These are phyloP conservation scores for Dothideomycetidae sp. DNA, from an alignment of 2,329 filamentous ascomycete species.

Conservation along the genomic window DNA sequence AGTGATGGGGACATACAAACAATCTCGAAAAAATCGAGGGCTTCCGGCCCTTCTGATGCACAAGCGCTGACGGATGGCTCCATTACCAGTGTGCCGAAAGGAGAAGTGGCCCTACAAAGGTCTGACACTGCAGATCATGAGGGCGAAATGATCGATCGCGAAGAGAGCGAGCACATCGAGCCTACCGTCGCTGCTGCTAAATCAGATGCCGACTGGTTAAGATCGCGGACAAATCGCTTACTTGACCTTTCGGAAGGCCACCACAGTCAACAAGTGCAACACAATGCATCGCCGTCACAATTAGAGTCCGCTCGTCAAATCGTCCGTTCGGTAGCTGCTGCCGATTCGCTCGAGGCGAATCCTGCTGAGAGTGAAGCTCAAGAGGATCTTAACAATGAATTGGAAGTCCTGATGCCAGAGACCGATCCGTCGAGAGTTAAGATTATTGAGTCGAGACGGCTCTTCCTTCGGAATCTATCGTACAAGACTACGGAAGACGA, in stretches of 20 bases:
- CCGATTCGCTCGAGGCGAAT: not conserved
- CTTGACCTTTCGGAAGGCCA: constrained; percentile 72
- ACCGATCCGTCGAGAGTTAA: constrained; percentile 26
- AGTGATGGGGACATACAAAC: constrained; percentile 59
- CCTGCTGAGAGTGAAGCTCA: constrained; percentile 3
- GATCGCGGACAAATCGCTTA: constrained; percentile 73
- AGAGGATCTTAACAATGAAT: constrained; percentile 20
- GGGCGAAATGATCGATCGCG: constrained; percentile 3
- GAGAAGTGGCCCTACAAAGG: not conserved
- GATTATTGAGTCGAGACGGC: constrained; percentile 57
- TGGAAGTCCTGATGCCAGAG: constrained; percentile 16
- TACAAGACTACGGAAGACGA: constrained; percentile 69
- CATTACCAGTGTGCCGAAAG: not conserved
- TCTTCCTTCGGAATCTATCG: constrained; percentile 81
- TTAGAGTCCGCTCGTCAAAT: constrained; percentile 12
- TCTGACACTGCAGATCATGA: constrained; percentile 7
- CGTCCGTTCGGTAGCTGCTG: constrained; percentile 7
- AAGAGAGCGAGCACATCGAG: constrained; percentile 16
- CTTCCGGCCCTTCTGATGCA: constrained; percentile 12
- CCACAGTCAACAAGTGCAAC: constrained; percentile 28
- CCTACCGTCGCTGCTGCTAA: constrained; percentile 25
- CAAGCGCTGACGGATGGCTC: constrained; percentile 1
- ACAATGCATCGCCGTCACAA: constrained; percentile 11
- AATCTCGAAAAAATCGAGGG: constrained; percentile 36
- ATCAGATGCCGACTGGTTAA: constrained; percentile 81